Evolutionary conservation across 2,329 filamentous ascomycete genomes (phyloP).

Genomic region (Tolypocladium amazonense): DNA sequence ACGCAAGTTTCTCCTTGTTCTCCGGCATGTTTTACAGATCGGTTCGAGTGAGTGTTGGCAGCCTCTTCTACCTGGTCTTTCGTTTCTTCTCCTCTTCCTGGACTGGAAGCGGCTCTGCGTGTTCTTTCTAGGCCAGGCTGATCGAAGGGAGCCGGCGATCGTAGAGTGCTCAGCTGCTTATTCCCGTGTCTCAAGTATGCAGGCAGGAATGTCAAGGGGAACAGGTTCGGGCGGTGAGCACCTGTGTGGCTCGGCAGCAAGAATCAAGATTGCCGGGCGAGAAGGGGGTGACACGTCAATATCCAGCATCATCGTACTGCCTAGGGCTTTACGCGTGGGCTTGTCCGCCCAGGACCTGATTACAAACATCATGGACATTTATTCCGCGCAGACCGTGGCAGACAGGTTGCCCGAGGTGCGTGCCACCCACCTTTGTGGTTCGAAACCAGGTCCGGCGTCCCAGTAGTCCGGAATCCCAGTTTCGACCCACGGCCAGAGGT

Average conservation of each 20-base stretch:
- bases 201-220: not conserved
- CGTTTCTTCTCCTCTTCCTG: not conserved
- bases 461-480: not conserved
- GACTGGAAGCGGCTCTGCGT: not conserved
- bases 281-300: not conserved
- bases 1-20: constrained; percentile 24
- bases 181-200: not conserved
- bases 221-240: not conserved
- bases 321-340: not conserved
- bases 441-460: not conserved
- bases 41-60: not conserved
- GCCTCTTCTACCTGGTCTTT: too few species aligned
- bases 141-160: not conserved
- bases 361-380: not conserved
- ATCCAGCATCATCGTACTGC: not conserved
- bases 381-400: not conserved
- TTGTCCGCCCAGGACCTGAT: not conserved
- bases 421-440: not conserved
- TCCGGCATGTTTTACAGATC: not conserved
- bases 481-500: not conserved
- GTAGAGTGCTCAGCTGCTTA: not conserved
- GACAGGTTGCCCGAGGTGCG: not conserved
- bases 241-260: not conserved
- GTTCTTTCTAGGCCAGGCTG: not conserved
- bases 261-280: not conserved